Evolutionary conservation across 208 protist genomes (phyloP).

Genomic region (Strigomonas oncopelti): DNA sequence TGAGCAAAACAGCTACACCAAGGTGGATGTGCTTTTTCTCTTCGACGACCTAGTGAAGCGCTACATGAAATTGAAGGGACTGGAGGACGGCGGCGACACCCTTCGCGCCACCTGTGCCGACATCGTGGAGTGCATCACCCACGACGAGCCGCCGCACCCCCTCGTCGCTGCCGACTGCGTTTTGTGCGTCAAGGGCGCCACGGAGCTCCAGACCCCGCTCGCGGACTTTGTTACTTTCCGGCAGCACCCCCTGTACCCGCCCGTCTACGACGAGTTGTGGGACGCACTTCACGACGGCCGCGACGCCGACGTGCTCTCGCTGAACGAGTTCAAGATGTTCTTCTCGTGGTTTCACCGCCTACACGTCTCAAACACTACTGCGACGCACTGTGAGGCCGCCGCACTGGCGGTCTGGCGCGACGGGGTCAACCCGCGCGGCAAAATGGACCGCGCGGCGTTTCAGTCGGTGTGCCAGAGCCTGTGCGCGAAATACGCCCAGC

Average conservation of each 20-base stretch:
- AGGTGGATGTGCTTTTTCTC: slow-evolving; percentile 39
- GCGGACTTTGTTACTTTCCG: slow-evolving; percentile 51
- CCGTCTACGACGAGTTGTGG: slow-evolving; percentile 61
- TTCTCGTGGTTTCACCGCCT: slow-evolving; percentile 70
- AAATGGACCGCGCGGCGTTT: slow-evolving; percentile 47
- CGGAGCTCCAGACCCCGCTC: slow-evolving; percentile 37
- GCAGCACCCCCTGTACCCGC: slow-evolving; percentile 28
- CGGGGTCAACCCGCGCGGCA: slow-evolving; percentile 38
- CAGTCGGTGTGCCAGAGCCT: slow-evolving; percentile 48
- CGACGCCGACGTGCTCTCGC: slow-evolving; percentile 9
- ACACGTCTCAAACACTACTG: slow-evolving; percentile 62
- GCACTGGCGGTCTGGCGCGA: slow-evolving; percentile 48
- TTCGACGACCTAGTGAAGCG: slow-evolving; percentile 43
- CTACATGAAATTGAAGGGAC: slow-evolving; percentile 28
- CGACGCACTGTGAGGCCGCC: slow-evolving; percentile 38
- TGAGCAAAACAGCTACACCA: slow-evolving; percentile 24
- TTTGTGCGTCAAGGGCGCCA: slow-evolving; percentile 36
- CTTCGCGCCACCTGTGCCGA: slow-evolving; percentile 37
- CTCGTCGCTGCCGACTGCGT: slow-evolving; percentile 51
- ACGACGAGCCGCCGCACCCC: slow-evolving; percentile 58
- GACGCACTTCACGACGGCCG: slow-evolving; percentile 16
- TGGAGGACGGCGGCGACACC: slow-evolving; percentile 14
- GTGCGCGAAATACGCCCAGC: slow-evolving; percentile 42
- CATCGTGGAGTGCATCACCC: slow-evolving; percentile 65
- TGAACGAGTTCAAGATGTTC: slow-evolving; percentile 62